phyloP scores from a whole-genome alignment of 2,329 filamentous ascomycete genomes.

The Apiospora rasikravindrae region DNA sequence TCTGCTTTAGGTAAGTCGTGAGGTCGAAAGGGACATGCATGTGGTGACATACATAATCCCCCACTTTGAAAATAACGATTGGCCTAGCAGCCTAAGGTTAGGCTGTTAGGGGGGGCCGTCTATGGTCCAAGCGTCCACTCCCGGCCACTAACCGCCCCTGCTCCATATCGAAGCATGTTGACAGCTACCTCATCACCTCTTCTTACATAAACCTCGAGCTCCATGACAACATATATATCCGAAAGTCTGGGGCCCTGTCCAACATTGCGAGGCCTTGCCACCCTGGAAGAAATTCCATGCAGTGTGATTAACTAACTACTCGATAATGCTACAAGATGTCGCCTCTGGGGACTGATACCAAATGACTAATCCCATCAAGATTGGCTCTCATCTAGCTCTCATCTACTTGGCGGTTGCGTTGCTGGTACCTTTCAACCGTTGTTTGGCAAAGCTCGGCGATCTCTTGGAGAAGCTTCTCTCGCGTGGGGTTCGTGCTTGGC shows the following conservation, averaged over 20 bases:
- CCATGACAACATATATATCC: neutral
- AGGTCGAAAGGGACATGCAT: neutral
- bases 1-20: neutral
- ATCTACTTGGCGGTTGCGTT: neutral
- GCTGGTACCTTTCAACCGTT: neutral
- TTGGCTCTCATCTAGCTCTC: neutral
- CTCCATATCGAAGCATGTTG: neutral
- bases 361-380: neutral
- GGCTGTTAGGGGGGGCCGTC: too few species aligned
- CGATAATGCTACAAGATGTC: neutral
- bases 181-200: neutral
- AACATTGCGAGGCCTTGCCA: neutral
- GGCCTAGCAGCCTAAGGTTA: neutral
- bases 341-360: neutral
- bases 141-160: neutral
- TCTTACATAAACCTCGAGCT: neutral
- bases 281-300: neutral
- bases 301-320: neutral
- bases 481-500: neutral
- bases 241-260: neutral
- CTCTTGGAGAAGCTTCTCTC: neutral
- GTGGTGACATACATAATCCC: neutral
- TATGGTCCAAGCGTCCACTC: conserved; percentile 8
- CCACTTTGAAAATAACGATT: neutral
- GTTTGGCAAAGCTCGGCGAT: neutral